Conservation (phyloP, 75 land plant genomes). For the Chamaecyparis obtusa region DNA sequence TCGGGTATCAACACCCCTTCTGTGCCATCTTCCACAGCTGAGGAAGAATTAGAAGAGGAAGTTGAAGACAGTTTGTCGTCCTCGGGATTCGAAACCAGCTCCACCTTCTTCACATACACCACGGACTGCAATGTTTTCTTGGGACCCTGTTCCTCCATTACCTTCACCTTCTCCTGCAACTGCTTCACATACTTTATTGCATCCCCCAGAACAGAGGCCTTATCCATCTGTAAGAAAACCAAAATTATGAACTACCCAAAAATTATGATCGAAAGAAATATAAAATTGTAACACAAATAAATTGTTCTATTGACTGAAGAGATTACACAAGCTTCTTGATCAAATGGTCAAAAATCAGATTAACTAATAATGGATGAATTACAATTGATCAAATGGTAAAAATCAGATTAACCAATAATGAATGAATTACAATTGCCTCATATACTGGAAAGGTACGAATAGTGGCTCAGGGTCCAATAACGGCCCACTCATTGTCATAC, state of each 20-base stretch:
- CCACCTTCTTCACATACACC: conserved; percentile 11
- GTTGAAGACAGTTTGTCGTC: background rate
- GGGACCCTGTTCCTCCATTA: conserved; percentile 32
- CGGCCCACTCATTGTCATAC: too few relatives aligned
- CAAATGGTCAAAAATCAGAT: too few relatives aligned
- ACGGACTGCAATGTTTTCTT: conserved; percentile 29
- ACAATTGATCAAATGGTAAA: too few relatives aligned
- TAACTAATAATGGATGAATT: too few relatives aligned
- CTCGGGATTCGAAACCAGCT: background rate
- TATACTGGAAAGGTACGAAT: too few relatives aligned
- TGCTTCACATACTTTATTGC: conserved; percentile 57
- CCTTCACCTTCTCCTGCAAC: conserved; percentile 38
- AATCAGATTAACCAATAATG: too few relatives aligned
- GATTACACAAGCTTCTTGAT: too few relatives aligned
- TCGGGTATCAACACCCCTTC: conserved; percentile 27
- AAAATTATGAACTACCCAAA: background rate
- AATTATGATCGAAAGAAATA: background rate
- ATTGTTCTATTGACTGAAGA: too few relatives aligned
- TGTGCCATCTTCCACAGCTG: background rate
- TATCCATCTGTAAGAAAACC: conserved; percentile 35
- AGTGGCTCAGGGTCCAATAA: too few relatives aligned
- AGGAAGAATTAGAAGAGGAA: background rate
- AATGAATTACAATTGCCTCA: too few relatives aligned
- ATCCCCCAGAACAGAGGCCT: conserved; percentile 56
- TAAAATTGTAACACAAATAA: too few relatives aligned